These are phyloP conservation scores for Saccharomyces pastorianus DNA, from an alignment of 1,139 yeast species.

Conservation along the genomic window DNA sequence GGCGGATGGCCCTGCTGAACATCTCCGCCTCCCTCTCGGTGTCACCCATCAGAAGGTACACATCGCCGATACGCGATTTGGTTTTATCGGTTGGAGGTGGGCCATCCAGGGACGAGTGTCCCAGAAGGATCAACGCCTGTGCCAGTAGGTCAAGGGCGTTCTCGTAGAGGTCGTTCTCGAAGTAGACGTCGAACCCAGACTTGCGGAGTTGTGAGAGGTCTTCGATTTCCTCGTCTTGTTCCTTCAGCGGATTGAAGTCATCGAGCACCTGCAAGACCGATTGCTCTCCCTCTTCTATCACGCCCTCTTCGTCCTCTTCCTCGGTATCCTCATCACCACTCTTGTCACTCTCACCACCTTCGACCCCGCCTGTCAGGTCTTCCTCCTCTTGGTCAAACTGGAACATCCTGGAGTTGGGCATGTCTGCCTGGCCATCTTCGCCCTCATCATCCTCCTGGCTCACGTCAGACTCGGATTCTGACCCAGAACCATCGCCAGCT, in stretches of 20 bases:
- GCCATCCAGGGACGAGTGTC: constrained; percentile 2
- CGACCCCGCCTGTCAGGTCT: constrained; percentile 30
- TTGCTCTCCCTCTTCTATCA: constrained; percentile 17
- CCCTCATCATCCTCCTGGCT: constrained; percentile 19
- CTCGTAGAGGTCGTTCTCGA: constrained; percentile 12
- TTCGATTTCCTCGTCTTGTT: constrained; percentile 10
- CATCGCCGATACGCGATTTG: constrained; percentile 57
- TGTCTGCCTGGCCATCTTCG: constrained; percentile 24
- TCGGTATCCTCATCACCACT: constrained; percentile 25
- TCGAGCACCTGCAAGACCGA: neutral
- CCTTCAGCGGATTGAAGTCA: constrained; percentile 1
- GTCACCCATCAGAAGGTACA: constrained; percentile 78
- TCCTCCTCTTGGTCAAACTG: constrained; percentile 51
- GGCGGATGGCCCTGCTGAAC: constrained; percentile 12
- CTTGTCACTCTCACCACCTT: constrained; percentile 31
- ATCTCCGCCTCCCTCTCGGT: constrained; percentile 46
- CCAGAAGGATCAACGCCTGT: constrained; percentile 14
- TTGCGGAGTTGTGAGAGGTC: constrained; percentile 4
- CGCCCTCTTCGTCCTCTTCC: constrained; percentile 26
- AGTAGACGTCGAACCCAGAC: constrained; percentile 9
- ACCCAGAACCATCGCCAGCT: constrained; percentile 15
- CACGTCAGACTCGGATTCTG: constrained; percentile 12
- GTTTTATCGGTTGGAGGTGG: constrained; percentile 19
- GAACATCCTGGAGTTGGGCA: constrained; percentile 37
- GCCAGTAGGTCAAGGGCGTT: constrained; percentile 13